Conservation (phyloP, 73 alveolate species). For the Diophrys appendiculata region DNA sequence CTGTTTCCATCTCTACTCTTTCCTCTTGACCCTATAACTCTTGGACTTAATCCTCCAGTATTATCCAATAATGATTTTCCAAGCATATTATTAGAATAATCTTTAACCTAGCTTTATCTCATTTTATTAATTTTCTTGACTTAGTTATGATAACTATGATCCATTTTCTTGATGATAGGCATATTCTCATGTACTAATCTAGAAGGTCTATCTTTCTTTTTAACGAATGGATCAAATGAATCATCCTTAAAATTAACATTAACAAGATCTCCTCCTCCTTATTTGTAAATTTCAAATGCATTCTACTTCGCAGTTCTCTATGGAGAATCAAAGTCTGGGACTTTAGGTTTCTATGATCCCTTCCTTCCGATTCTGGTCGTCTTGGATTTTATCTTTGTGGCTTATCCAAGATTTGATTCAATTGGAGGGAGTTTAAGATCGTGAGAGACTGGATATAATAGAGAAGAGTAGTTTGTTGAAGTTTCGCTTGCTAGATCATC, state of each 20-base stretch:
- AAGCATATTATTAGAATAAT: too few species aligned
- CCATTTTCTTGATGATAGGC: neutral
- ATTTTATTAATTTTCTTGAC: too few species aligned
- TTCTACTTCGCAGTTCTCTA: neutral
- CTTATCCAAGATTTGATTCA: slow-evolving; percentile 2
- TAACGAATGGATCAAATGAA: neutral
- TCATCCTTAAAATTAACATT: neutral
- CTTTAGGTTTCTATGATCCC: neutral
- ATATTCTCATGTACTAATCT: neutral
- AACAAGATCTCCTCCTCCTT: neutral
- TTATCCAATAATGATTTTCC: too few species aligned
- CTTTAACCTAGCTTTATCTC: too few species aligned
- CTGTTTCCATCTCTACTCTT: too few species aligned
- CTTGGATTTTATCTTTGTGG: neutral
- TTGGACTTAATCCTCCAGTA: too few species aligned
- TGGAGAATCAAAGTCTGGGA: neutral
- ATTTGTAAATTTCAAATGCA: neutral
- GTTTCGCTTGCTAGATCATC: slow-evolving; percentile 14
- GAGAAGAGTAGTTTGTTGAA: neutral
- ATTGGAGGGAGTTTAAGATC: slow-evolving; percentile 12
- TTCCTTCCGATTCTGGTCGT: neutral
- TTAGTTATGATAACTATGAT: neutral
- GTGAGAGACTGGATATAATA: neutral
- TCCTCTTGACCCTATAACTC: too few species aligned
- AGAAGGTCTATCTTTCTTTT: neutral